These are phyloP conservation scores for Mycena maculata DNA, from an alignment of 768 basidiomycete species.

Conservation along the genomic window DNA sequence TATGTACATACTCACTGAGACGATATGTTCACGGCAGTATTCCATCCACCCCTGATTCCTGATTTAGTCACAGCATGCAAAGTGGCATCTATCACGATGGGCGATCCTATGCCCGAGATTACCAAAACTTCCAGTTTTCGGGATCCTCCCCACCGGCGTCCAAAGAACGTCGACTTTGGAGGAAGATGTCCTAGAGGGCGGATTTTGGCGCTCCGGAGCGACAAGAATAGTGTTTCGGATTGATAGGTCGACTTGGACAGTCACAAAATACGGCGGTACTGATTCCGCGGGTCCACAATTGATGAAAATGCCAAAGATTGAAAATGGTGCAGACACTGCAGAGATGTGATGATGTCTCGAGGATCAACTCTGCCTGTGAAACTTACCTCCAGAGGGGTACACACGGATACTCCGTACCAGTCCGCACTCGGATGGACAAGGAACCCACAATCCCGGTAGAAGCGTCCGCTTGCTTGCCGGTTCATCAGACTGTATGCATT, in stretches of 20 bases:
- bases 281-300: slow-evolving; percentile 20
- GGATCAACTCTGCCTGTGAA: too few species aligned
- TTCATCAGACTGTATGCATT: background rate
- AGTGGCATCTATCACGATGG: slow-evolving; percentile 28
- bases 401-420: background rate
- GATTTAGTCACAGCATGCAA: slow-evolving; percentile 27
- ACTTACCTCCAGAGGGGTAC: slow-evolving; percentile 3
- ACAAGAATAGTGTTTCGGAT: slow-evolving; percentile 9
- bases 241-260: background rate
- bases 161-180: slow-evolving; percentile 2
- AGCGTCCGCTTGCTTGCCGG: background rate
- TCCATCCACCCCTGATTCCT: slow-evolving; percentile 32
- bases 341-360: slow-evolving; percentile 16
- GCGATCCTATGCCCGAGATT: slow-evolving; percentile 5
- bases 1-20: background rate
- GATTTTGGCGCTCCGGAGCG: slow-evolving; percentile 12
- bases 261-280: slow-evolving; percentile 21
- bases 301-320: background rate
- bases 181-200: background rate
- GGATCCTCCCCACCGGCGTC: slow-evolving; percentile 12
- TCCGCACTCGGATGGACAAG: too few species aligned
- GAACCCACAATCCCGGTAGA: slow-evolving; percentile 9
- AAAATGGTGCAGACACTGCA: background rate
- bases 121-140: background rate
- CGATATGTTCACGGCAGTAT: slow-evolving; percentile 24